Percentiles rank a stretch among this genome's conserved stretches.
phyloP scores from a whole-genome alignment of 1,284 basidiomycete genomes.

The Pseudomicrostroma phylloplanum region DNA sequence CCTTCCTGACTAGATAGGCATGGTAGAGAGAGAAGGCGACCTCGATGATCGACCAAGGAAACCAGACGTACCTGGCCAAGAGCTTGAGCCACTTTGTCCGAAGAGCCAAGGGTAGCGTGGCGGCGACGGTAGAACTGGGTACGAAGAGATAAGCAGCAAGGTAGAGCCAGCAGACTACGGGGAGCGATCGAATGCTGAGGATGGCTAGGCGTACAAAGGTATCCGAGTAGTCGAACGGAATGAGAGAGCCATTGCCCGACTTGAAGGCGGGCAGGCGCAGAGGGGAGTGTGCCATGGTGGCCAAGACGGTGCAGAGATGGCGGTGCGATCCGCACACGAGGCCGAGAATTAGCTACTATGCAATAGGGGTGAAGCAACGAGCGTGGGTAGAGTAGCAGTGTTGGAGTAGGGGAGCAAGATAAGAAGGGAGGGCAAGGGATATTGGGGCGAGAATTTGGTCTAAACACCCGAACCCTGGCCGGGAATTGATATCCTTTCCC shows the following conservation, averaged over 20 bases:
- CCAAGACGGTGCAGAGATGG: too few relatives aligned
- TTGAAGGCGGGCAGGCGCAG: neutral
- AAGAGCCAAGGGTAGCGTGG: neutral
- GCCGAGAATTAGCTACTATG: slow-evolving; percentile 7
- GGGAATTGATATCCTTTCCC: too few relatives aligned
- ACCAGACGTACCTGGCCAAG: slow-evolving; percentile 16
- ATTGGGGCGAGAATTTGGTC: too few relatives aligned
- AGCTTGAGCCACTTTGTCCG: slow-evolving; percentile 10
- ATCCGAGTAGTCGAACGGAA: neutral
- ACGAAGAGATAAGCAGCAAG: neutral
- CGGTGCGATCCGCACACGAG: too few relatives aligned
- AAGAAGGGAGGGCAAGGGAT: too few relatives aligned
- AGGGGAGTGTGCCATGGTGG: too few relatives aligned
- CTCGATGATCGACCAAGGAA: slow-evolving; percentile 26
- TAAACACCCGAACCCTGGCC: too few relatives aligned
- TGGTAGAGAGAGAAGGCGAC: slow-evolving; percentile 41
- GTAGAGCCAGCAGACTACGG: neutral
- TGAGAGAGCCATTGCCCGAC: neutral
- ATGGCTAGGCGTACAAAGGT: neutral
- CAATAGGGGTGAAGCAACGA: slow-evolving; percentile 11
- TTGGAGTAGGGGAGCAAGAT: too few relatives aligned
- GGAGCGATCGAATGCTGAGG: neutral
- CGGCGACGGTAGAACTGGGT: neutral
- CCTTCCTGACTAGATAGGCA: slow-evolving; percentile 15
- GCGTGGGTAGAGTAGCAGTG: neutral